Conservation (phyloP, 805 yeast species). For the Ogataea ramenticola region DNA sequence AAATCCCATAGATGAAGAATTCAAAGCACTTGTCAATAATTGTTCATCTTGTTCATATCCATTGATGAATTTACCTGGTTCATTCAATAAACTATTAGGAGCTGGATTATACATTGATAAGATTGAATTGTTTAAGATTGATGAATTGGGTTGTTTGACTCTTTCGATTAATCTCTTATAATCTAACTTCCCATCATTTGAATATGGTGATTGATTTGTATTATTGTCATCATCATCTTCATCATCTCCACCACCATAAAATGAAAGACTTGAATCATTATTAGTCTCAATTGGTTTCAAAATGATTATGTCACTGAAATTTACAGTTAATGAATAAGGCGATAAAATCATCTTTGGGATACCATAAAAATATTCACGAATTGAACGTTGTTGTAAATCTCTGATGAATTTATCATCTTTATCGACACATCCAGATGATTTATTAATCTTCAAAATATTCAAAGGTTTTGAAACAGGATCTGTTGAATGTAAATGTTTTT, state of each 20-base stretch:
- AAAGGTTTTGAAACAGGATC: slow-evolving; percentile 20
- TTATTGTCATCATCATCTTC: slow-evolving; percentile 13
- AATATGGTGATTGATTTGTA: neutral
- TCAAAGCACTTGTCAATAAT: slow-evolving; percentile 35
- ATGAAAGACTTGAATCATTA: slow-evolving; percentile 9
- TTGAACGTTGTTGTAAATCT: slow-evolving; percentile 64
- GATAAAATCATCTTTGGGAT: slow-evolving; percentile 55
- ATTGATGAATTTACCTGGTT: slow-evolving; percentile 20
- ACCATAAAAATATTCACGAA: slow-evolving; percentile 89
- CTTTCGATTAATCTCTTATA: slow-evolving; percentile 15
- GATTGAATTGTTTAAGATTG: slow-evolving; percentile 66
- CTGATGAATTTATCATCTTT: slow-evolving; percentile 64
- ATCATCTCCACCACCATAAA: slow-evolving; percentile 20
- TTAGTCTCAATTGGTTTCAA: slow-evolving; percentile 45
- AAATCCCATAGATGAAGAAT: slow-evolving; percentile 69
- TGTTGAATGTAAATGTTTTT: slow-evolving; percentile 36
- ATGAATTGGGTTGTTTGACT: slow-evolving; percentile 36
- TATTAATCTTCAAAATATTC: slow-evolving; percentile 53
- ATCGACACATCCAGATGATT: slow-evolving; percentile 72
- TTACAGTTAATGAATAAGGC: slow-evolving; percentile 80
- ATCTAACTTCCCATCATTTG: slow-evolving; percentile 3
- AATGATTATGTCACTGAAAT: slow-evolving; percentile 50
- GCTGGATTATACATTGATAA: slow-evolving; percentile 47
- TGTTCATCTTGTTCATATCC: slow-evolving; percentile 30
- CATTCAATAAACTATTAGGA: slow-evolving; percentile 15